Evolutionary conservation across 768 basidiomycete species (phyloP).

Genomic region (Tremella mesenterica): DNA sequence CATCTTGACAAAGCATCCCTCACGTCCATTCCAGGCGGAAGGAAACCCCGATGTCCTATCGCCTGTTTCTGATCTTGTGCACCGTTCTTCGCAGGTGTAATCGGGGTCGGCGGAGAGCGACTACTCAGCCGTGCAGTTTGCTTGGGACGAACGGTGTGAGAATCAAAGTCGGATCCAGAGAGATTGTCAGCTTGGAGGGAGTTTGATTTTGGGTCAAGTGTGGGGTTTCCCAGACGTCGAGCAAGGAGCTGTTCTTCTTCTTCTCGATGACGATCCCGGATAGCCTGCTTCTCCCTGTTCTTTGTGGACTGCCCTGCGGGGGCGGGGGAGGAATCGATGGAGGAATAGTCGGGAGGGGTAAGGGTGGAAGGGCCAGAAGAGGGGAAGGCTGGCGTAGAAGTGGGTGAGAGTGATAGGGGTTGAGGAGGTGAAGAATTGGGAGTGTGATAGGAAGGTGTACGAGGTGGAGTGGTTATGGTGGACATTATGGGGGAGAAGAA

Average conservation of each 20-base stretch:
- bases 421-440: neutral
- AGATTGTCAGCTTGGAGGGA: neutral
- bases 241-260: neutral
- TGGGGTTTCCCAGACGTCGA: neutral
- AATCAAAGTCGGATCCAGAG: neutral
- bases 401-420: neutral
- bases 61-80: neutral
- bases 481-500: neutral
- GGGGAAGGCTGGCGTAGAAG: neutral
- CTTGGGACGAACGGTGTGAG: too few relatives aligned
- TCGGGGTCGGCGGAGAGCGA: neutral
- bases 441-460: neutral
- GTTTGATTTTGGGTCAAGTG: neutral
- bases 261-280: slow-evolving; percentile 2
- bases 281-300: slow-evolving; percentile 9
- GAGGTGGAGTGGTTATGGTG: neutral
- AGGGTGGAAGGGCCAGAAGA: neutral
- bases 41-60: neutral
- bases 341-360: neutral
- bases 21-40: slow-evolving; percentile 28
- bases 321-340: neutral
- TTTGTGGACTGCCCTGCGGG: neutral
- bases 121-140: neutral
- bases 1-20: slow-evolving; percentile 27
- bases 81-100: too few relatives aligned